phyloP scores from a whole-genome alignment of 163 green algal genomes.

The Volvox carteri region DNA sequence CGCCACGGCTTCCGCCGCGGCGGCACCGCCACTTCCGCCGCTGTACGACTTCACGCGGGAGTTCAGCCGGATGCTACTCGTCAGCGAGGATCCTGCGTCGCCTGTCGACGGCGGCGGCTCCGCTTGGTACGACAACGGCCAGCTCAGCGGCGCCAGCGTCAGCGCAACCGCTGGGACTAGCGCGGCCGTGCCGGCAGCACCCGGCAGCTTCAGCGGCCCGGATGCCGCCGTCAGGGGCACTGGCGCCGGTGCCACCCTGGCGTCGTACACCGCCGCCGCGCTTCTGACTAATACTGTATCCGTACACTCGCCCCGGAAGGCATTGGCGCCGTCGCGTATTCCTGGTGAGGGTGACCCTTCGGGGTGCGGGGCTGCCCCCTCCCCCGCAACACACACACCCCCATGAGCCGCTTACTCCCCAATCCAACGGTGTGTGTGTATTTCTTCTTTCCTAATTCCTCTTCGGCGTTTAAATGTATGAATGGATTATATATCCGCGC shows the following conservation, averaged over 20 bases:
- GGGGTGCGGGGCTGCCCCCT: too few relatives aligned
- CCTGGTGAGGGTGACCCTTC: slow-evolving; percentile 53
- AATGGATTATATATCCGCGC: too few relatives aligned
- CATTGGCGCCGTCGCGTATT: slow-evolving; percentile 52
- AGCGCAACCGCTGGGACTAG: neutral
- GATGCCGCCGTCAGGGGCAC: neutral
- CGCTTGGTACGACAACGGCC: slow-evolving; percentile 15
- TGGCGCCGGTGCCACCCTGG: neutral
- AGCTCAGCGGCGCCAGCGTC: neutral
- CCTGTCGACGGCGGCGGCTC: neutral
- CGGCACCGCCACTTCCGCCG: slow-evolving; percentile 1
- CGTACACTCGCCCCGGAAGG: slow-evolving; percentile 61
- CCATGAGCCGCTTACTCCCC: too few relatives aligned
- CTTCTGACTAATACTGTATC: slow-evolving; percentile 50
- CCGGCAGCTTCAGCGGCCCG: neutral
- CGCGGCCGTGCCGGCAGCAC: neutral
- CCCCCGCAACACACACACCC: too few relatives aligned
- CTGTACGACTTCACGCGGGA: slow-evolving; percentile 48
- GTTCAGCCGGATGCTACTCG: slow-evolving; percentile 17
- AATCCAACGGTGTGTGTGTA: too few relatives aligned
- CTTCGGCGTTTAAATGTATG: too few relatives aligned
- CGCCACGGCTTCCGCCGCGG: neutral
- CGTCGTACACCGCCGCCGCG: slow-evolving; percentile 37
- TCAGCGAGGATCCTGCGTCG: slow-evolving; percentile 40
- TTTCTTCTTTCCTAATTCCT: too few relatives aligned